phyloP scores from a whole-genome alignment of 768 basidiomycete genomes.

The Serendipita sp. region DNA sequence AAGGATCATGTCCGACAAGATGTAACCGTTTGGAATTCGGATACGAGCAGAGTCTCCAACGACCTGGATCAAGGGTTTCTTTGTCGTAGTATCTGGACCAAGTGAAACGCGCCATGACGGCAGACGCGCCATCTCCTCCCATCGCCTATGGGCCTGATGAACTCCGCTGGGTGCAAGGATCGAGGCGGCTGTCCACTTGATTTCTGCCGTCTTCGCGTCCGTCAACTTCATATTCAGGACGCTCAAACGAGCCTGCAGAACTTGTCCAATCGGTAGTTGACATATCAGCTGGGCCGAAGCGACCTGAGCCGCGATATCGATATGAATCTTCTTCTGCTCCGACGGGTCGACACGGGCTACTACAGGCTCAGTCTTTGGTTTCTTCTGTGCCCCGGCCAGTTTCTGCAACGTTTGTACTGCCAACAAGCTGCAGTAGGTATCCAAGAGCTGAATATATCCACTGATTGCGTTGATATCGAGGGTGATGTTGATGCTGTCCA shows the following conservation, averaged over 20 bases:
- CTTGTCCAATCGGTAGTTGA: neutral
- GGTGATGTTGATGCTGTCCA: neutral
- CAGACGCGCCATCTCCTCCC: conserved; percentile 60
- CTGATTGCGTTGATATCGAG: neutral
- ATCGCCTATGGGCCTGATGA: conserved; percentile 23
- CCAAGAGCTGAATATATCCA: conserved; percentile 28
- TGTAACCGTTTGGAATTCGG: conserved; percentile 65
- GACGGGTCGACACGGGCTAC: neutral
- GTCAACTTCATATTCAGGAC: neutral
- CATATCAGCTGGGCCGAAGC: neutral
- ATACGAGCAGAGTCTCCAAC: conserved; percentile 49
- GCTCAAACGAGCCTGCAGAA: neutral
- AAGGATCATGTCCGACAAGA: conserved; percentile 58
- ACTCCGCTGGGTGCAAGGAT: neutral
- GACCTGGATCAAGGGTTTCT: conserved; percentile 28
- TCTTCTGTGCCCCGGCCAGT: conserved; percentile 17
- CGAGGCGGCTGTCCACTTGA: neutral
- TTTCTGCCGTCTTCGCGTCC: neutral
- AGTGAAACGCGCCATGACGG: conserved; percentile 32
- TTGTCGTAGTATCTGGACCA: conserved; percentile 18
- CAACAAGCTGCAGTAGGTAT: conserved; percentile 53
- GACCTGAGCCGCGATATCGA: neutral
- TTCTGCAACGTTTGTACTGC: conserved; percentile 35
- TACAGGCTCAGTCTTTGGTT: neutral
- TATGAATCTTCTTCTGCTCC: neutral